A percentile compares a stretch with the other conserved stretches of the same genome.
phyloP scores from a whole-genome alignment of 805 yeast genomes.

The Candida nemodendra region DNA sequence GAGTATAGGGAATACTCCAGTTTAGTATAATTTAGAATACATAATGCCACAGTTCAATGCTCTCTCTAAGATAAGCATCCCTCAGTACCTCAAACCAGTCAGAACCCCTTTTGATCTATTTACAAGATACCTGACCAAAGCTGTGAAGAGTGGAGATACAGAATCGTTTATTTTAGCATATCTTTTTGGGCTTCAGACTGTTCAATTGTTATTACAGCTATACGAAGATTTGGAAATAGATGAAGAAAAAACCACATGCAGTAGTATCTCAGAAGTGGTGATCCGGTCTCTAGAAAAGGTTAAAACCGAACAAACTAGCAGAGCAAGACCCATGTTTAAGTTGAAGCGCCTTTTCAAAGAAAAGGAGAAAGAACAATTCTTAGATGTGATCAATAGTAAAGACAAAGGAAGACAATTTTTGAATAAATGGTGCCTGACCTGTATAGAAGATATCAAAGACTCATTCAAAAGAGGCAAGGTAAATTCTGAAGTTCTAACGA shows the following conservation, averaged over 20 bases:
- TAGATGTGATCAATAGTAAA: slow-evolving; percentile 9
- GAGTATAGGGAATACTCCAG: background rate
- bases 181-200: slow-evolving; percentile 16
- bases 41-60: slow-evolving; percentile 1
- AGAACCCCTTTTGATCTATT: slow-evolving; percentile 11
- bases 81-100: slow-evolving; percentile 5
- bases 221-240: slow-evolving; percentile 5
- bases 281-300: slow-evolving; percentile 13
- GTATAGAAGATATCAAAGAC: slow-evolving; percentile 7
- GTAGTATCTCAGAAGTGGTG: slow-evolving; percentile 1
- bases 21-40: background rate
- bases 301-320: slow-evolving; percentile 5
- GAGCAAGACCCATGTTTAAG: slow-evolving; percentile 5
- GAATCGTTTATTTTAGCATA: slow-evolving; percentile 15
- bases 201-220: slow-evolving; percentile 10
- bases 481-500: slow-evolving; percentile 14
- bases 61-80: slow-evolving; percentile 1
- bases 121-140: slow-evolving; percentile 8
- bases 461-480: slow-evolving; percentile 10
- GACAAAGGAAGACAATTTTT: slow-evolving; percentile 14
- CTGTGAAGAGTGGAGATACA: slow-evolving; percentile 6
- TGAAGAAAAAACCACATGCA: slow-evolving; percentile 3
- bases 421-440: slow-evolving; percentile 16
- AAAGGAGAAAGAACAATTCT: slow-evolving; percentile 1
- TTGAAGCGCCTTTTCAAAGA: slow-evolving; percentile 4